Conservation (phyloP, 768 basidiomycete genomes). For the Termitomyces titanicus region DNA sequence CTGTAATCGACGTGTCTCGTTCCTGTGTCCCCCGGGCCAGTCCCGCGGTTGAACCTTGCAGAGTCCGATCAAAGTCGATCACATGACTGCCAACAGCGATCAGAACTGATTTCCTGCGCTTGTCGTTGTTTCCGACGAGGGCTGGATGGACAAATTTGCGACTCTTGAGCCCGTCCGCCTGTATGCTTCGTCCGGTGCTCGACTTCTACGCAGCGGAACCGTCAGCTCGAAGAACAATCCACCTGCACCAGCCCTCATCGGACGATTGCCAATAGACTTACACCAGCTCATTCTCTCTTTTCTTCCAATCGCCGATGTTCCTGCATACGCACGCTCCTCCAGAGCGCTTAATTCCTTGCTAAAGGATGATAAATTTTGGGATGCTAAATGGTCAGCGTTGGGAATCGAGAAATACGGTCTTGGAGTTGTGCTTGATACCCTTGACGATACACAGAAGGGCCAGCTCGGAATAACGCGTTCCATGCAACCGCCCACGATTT, state of each 20-base stretch:
- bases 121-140: constrained; percentile 5
- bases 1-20: too few species aligned
- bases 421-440: constrained; percentile 49
- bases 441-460: constrained; percentile 68
- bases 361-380: constrained; percentile 78
- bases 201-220: constrained; percentile 20
- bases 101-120: background rate
- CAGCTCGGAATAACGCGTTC: constrained; percentile 53
- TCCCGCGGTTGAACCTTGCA: too few species aligned
- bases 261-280: constrained; percentile 74
- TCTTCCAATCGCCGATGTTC: constrained; percentile 78
- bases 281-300: constrained; percentile 71
- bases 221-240: constrained; percentile 13
- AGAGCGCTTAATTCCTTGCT: constrained; percentile 61
- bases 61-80: background rate
- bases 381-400: constrained; percentile 64
- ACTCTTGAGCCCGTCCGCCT: constrained; percentile 74
- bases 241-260: constrained; percentile 45
- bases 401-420: constrained; percentile 33
- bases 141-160: constrained; percentile 79
- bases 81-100: constrained; percentile 9
- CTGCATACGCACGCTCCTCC: constrained; percentile 66
- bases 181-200: constrained; percentile 34
- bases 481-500: constrained; percentile 2
- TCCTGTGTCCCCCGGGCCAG: too few species aligned